Conservation (phyloP, 305 asterid genomes). For the Fraxinus floribunda region DNA sequence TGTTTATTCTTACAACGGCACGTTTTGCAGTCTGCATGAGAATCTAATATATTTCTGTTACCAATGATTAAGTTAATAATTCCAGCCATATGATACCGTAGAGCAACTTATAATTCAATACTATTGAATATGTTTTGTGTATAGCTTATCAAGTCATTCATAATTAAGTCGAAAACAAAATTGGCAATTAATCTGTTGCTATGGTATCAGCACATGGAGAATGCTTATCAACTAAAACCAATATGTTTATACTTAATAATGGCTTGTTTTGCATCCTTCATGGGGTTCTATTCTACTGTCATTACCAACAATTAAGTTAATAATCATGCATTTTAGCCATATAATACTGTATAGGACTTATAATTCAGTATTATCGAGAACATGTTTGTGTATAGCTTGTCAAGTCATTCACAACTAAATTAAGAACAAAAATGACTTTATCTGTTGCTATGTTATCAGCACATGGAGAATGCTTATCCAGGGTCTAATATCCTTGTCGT, state of each 20-base stretch:
- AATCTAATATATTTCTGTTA: not conserved
- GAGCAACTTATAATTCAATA: slow-evolving; percentile 6
- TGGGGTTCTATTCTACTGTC: not conserved
- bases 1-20: not conserved
- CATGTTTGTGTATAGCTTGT: not conserved
- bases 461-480: slow-evolving; percentile 93
- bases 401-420: not conserved
- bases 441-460: slow-evolving; percentile 47
- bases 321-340: slow-evolving; percentile 4
- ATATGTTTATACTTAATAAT: not conserved
- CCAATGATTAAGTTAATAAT: slow-evolving; percentile 7
- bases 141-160: not conserved
- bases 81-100: not conserved
- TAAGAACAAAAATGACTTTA: slow-evolving; percentile 19
- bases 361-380: not conserved
- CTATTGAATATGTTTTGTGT: not conserved
- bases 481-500: slow-evolving; percentile 84
- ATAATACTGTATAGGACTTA: slow-evolving; percentile 7
- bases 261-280: not conserved
- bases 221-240: slow-evolving; percentile 49
- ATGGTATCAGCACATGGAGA: slow-evolving; percentile 83
- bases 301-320: slow-evolving; percentile 12
- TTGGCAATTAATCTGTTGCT: slow-evolving; percentile 23
- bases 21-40: not conserved
- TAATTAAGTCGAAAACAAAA: slow-evolving; percentile 12